These are phyloP conservation scores for Pythium volutum DNA, from an alignment of 352 stramenopile species.

Conservation along the genomic window DNA sequence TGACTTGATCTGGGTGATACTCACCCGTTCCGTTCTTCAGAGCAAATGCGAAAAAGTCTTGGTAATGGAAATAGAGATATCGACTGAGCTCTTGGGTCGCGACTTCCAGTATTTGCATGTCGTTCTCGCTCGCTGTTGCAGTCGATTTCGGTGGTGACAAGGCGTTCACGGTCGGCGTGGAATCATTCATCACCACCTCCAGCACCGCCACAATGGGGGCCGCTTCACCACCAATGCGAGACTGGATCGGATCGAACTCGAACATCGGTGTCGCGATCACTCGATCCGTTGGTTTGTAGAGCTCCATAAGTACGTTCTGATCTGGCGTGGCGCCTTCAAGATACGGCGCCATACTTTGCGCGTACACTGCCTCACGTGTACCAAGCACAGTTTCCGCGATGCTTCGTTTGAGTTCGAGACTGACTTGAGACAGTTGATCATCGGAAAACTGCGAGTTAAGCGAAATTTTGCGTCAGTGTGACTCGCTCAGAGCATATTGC, in stretches of 20 bases:
- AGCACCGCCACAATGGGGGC: slow-evolving; percentile 54
- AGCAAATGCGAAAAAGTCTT: slow-evolving; percentile 53
- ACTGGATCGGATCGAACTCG: slow-evolving; percentile 36
- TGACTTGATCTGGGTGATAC: neutral
- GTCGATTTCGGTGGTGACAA: neutral
- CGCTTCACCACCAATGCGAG: slow-evolving; percentile 23
- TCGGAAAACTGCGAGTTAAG: slow-evolving; percentile 47
- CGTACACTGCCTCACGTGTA: slow-evolving; percentile 26
- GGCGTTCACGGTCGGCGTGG: neutral
- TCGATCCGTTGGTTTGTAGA: slow-evolving; percentile 27
- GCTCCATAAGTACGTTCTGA: slow-evolving; percentile 6
- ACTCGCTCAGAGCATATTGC: neutral
- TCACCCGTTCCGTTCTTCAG: slow-evolving; percentile 7
- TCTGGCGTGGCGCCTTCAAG: neutral
- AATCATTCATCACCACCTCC: slow-evolving; percentile 49
- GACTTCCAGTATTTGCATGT: slow-evolving; percentile 65
- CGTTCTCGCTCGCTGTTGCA: slow-evolving; percentile 36
- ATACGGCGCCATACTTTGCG: slow-evolving; percentile 13
- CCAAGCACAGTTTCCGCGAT: slow-evolving; percentile 35
- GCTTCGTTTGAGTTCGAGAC: slow-evolving; percentile 32
- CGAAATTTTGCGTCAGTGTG: neutral
- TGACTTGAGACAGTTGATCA: slow-evolving; percentile 42
- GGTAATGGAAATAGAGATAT: slow-evolving; percentile 78
- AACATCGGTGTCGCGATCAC: slow-evolving; percentile 45
- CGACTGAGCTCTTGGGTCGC: slow-evolving; percentile 58